phyloP scores from a whole-genome alignment of 2,329 filamentous ascomycete genomes.

The Apiospora kogelbergensis region DNA sequence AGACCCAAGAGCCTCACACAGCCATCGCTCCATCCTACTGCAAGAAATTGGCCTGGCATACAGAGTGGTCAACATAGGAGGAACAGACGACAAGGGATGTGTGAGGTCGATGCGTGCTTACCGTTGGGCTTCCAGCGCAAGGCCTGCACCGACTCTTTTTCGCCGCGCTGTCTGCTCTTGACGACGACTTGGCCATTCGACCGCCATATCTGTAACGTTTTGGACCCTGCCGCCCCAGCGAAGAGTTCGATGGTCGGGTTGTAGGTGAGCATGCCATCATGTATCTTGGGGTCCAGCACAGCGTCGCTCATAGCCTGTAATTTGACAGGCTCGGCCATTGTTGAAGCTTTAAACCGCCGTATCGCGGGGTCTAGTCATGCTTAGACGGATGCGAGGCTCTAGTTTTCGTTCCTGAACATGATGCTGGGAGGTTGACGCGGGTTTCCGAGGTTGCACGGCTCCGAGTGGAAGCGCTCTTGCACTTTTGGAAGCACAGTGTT shows the following conservation, averaged over 20 bases:
- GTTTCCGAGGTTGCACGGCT: neutral
- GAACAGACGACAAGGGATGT: neutral
- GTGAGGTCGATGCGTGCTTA: constrained; percentile 32
- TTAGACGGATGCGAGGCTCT: constrained; percentile 5
- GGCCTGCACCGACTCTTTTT: constrained; percentile 44
- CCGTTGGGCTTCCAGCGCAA: constrained; percentile 69
- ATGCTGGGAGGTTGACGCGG: constrained; percentile 8
- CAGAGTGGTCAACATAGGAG: constrained; percentile 19
- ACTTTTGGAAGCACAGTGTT: neutral
- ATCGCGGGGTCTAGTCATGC: neutral
- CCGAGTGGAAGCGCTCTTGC: neutral
- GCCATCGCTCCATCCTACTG: constrained; percentile 82
- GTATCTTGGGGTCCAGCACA: constrained; percentile 54
- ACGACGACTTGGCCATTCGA: constrained; percentile 69
- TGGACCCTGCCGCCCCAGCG: constrained; percentile 68
- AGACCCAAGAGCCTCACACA: constrained; percentile 73
- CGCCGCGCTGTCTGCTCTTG: constrained; percentile 47
- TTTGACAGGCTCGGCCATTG: constrained; percentile 27
- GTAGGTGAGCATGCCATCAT: constrained; percentile 63
- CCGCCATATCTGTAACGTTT: constrained; percentile 73
- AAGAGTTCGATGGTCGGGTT: constrained; percentile 85
- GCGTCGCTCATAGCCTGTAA: constrained; percentile 57
- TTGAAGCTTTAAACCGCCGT: constrained; percentile 9
- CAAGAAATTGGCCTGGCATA: constrained; percentile 68
- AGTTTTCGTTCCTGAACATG: neutral